Base-by-base conservation (phyloP, 2,329 filamentous ascomycete genomes). In the Didymella exigua region DNA sequence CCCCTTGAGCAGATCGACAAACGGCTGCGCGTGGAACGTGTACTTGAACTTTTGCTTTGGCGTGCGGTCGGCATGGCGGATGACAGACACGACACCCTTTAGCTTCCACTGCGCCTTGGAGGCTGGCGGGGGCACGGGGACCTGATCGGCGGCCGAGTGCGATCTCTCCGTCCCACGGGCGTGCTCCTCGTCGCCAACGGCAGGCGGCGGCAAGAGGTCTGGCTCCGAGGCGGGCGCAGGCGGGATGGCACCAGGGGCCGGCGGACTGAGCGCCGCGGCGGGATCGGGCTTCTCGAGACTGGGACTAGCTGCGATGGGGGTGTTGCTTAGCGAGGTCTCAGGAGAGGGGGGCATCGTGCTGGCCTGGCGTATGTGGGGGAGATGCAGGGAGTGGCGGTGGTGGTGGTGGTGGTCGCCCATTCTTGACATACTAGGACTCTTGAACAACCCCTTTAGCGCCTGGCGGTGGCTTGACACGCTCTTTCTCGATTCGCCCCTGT, bases 41-140 rank as follows among this genome's bases (percentile, higher is more conserved):
- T 98, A 99, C 74, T 99, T 99, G 82, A 97, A 97, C 74, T 99
- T 99, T 69, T 99, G 95, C 77, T 99, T 99, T 2, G 95, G 95
- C 1, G 95, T 99, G 52, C 95, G 89, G 77, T 99, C 95, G 2
- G 96, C 96, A 75, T 99, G 95, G 24, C 95, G 87, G 62, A 99
- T 92, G 14, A 99, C 95, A 2, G 93, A 93, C 0, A 99, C 93
- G 77, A 99, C 93, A 11, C 95, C 95, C 77, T 99, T 99, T 47
- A 99, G 81, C 75, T 96, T 98, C 95, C 95, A 99, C 10, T 95
- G 91, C 69, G 96, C 92, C 68, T 97, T 97, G 0, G 89, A 89
- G 3, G 79, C 77, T 29, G 81, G 80, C 5, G 80, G 77, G 6
- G 80, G 81, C 3, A 80, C 69, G 24, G 69, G 63, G 24, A 70